These are phyloP conservation scores for Pseudogymnoascus sp. DNA, from an alignment of 2,329 filamentous ascomycete species.

Conservation along the genomic window DNA sequence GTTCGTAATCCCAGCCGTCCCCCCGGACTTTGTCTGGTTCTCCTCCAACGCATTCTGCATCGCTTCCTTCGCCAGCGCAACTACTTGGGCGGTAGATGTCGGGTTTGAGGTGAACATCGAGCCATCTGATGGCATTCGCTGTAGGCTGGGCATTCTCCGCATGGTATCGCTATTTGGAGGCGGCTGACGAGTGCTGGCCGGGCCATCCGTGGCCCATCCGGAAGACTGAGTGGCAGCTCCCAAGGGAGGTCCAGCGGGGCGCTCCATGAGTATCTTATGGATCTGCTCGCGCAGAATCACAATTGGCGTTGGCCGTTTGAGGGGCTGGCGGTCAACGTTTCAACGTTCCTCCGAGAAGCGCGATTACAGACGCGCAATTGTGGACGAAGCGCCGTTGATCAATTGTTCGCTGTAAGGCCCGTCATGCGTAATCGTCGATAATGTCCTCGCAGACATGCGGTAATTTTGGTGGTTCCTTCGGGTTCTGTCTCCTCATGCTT, in stretches of 20 bases:
- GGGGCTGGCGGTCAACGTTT: slow-evolving; percentile 20
- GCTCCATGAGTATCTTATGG: slow-evolving; percentile 23
- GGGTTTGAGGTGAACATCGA: slow-evolving; percentile 41
- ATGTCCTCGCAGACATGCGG: neutral
- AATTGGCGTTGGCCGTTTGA: slow-evolving; percentile 14
- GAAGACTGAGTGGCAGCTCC: slow-evolving; percentile 29
- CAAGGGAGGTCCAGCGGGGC: slow-evolving; percentile 24
- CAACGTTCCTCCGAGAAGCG: slow-evolving; percentile 13
- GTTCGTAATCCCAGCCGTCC: slow-evolving; percentile 49
- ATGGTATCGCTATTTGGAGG: slow-evolving; percentile 25
- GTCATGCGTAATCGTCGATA: neutral
- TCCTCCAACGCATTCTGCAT: slow-evolving; percentile 60
- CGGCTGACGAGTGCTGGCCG: slow-evolving; percentile 28
- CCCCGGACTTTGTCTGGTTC: slow-evolving; percentile 53
- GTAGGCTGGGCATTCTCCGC: slow-evolving; percentile 36
- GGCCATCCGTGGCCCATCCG: slow-evolving; percentile 34
- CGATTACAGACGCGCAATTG: slow-evolving; percentile 3
- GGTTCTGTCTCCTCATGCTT: neutral
- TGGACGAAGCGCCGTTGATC: slow-evolving; percentile 6
- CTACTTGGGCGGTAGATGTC: slow-evolving; percentile 54
- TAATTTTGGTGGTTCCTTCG: neutral
- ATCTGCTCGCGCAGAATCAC: slow-evolving; percentile 9
- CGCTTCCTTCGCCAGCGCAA: slow-evolving; percentile 55
- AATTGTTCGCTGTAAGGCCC: neutral
- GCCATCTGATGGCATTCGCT: slow-evolving; percentile 35